Evolutionary conservation across 1,284 basidiomycete species (phyloP).

Genomic region (Ustilago curta): DNA sequence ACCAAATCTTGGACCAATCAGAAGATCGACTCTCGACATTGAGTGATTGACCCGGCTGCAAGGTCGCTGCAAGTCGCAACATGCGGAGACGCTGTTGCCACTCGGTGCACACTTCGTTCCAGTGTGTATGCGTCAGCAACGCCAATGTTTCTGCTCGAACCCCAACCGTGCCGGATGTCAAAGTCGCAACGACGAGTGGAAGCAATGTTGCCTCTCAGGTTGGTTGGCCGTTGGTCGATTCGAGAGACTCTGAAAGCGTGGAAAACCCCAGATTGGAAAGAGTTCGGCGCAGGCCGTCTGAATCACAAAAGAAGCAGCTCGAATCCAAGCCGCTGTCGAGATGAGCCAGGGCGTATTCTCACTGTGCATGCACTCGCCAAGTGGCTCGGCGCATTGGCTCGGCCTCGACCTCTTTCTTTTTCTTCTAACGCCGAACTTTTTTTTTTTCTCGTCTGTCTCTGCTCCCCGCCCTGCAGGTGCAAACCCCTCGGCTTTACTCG

Average conservation of each 20-base stretch:
- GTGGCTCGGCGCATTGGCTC: slow-evolving; percentile 5
- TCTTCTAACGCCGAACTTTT: background rate
- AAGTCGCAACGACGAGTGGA: background rate
- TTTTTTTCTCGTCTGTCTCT: no score
- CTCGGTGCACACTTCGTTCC: slow-evolving; percentile 3
- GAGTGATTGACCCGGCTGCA: slow-evolving; percentile 2
- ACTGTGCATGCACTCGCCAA: slow-evolving; percentile 3
- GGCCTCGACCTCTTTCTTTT: slow-evolving; percentile 6
- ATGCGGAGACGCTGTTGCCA: slow-evolving; percentile 4
- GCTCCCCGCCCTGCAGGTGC: slow-evolving; percentile 12
- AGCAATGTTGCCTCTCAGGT: background rate
- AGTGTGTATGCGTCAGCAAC: background rate
- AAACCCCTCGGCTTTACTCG: slow-evolving; percentile 7
- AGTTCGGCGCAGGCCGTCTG: background rate
- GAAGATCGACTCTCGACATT: background rate
- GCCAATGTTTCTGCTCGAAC: background rate
- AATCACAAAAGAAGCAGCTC: no score
- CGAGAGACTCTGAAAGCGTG: background rate
- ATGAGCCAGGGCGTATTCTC: no score
- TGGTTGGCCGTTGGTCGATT: background rate
- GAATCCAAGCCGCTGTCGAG: no score
- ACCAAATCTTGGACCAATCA: slow-evolving; percentile 3
- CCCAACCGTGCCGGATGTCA: background rate
- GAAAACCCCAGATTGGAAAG: background rate
- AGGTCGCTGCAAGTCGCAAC: slow-evolving; percentile 1